Evolutionary conservation across 2,329 filamentous ascomycete genomes (phyloP), one percentile per base, ranked within the genome.

Genomic region (Alternaria burnsii): DNA sequence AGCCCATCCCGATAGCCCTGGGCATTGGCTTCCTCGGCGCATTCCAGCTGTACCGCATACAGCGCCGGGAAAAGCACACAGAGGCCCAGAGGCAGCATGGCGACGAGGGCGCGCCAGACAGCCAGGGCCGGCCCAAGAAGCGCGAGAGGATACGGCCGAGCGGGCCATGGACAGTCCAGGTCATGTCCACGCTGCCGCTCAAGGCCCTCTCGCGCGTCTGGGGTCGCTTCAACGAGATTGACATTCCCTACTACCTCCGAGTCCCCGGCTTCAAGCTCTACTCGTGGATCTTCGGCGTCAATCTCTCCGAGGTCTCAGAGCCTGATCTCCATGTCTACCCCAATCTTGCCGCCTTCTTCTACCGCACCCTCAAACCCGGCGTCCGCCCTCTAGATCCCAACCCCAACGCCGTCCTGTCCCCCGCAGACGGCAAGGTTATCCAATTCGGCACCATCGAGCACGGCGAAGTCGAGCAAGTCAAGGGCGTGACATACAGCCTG

Each of bases 401-500:
- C 68, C 86, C 87, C 1, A 90, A 91, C 72, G 91, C 93, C 10
- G 82, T 99, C 5, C 82, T 98, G 8, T 95, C 93, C 0, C 96
- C 95, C 1, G 88, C 95, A 5, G 95, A 99, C 77, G 95, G 95
- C 47, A 91, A 91, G 65, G 86, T 99, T 46, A 86, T 99, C 26
- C 94, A 98, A 72, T 97, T 93, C 70, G 95, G 95, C 11, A 89
- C 89, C 70, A 97, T 99, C 58, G 91, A 96, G 72, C 89, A 94
- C 71, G 94, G 94, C 48, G 93, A 97, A 74, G 96, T 99, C 43
- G 95, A 99, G 78, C 95, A 99, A 81, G 94, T 99, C 66, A 99
- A 99, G 81, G 95, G 95, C 61, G 95, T 99, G 85, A 99, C 95
- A 1, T 99, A 99, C 80, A 97, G 90, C 68, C 87, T 99, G 55